These are phyloP conservation scores for Cryptosporidium bovis DNA, from an alignment of 169 alveolate genomes.

Conservation along the genomic window DNA sequence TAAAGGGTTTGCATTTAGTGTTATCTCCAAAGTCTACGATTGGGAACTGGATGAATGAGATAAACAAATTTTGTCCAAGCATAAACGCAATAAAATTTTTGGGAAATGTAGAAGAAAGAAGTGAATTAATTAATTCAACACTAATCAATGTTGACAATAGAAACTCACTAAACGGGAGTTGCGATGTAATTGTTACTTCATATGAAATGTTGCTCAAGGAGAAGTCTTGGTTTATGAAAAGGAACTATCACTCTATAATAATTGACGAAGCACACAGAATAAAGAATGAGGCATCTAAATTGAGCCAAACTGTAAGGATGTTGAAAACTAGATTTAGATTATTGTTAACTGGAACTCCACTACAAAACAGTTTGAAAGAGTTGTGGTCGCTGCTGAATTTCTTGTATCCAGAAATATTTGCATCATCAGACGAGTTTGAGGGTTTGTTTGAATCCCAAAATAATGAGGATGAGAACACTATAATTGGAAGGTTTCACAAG, in stretches of 20 bases:
- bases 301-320: constrained; percentile 90
- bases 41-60: constrained; percentile 96
- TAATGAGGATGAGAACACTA: constrained; percentile 80
- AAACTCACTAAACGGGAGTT: constrained; percentile 79
- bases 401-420: constrained; percentile 96
- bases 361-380: constrained; percentile 97
- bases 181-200: constrained; percentile 95
- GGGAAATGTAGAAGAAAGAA: constrained; percentile 94
- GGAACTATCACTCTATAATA: constrained; percentile 95
- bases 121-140: constrained; percentile 76
- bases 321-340: constrained; percentile 94
- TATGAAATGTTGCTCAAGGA: constrained; percentile 93
- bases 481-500: constrained; percentile 92
- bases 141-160: constrained; percentile 39
- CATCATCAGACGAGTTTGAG: constrained; percentile 95
- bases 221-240: constrained; percentile 90
- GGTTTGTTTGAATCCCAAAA: constrained; percentile 91
- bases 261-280: constrained; percentile 99
- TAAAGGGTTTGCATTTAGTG: constrained; percentile 95
- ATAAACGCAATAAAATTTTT: constrained; percentile 93
- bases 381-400: constrained; percentile 98
- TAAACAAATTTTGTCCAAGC: constrained; percentile 94
- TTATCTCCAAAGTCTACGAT: constrained; percentile 96
- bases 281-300: constrained; percentile 94
- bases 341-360: constrained; percentile 98